Base-by-base conservation (phyloP, 768 basidiomycete species). In the Lactarius akahatsu region DNA sequence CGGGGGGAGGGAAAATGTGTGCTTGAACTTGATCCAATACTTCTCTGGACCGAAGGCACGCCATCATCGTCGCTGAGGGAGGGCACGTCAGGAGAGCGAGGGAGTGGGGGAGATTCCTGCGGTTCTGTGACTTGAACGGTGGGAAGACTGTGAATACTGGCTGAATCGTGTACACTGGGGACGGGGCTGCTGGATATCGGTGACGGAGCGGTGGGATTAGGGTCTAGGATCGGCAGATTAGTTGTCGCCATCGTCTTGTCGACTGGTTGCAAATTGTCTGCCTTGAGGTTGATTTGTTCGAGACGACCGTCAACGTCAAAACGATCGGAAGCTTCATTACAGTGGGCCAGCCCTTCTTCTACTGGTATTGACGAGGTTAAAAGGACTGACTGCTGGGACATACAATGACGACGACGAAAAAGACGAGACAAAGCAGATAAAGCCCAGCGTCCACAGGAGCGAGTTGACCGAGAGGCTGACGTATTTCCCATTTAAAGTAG, bases 121-220 rank as follows among this genome's bases (percentile, higher is more conserved):
- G 78, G 54, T 77, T 80, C 68, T 34, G 81, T 75, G 59, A 86
- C 80, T 71, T 83, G 83, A 18, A 82, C 82, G 13, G 78, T 78
- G 11, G 88, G 86, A 70, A 88, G 78, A 69, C 85, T 87, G 67
- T 84, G 86, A 6, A 84, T 75, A 70, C 88, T 90, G 71, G 80
- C 80, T 20, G 78, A 76, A 69, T 88, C 87, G 0, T 78, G 77
- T 43, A 74, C 71, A 18, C 77, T 80, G 50, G 81, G 78, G 32
- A 76, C 69, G 61, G 74, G 68, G 59, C 72, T 69, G 36, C 67
- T 72, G 1, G 77, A 78, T 23, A 81, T 78, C 32, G 80, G 72
- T 15, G 84, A 78, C 9, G 79, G 73, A 18, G 76, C 77, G 68
- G 28, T 59, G 23, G 72, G 67, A 71, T n/a, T 47, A 30, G 78